phyloP scores from a whole-genome alignment of 2,329 filamentous ascomycete genomes.

The Capronia americana region DNA sequence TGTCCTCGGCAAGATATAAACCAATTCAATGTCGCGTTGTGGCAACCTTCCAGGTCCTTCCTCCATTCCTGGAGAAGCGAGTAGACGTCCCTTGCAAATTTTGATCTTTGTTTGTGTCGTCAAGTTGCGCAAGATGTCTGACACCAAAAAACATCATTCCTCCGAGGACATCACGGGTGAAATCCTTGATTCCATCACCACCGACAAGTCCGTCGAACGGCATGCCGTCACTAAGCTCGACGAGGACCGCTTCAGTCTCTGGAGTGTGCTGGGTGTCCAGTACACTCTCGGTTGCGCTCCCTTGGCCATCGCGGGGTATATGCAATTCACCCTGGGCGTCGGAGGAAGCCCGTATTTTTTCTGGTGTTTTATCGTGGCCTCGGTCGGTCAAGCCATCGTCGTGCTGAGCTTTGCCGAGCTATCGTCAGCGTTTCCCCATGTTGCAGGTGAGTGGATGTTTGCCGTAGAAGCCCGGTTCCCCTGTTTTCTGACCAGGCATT shows the following conservation, averaged over 20 bases:
- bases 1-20: too few relatives aligned
- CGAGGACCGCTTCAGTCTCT: constrained; percentile 18
- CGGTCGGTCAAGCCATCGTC: neutral
- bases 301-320: constrained; percentile 28
- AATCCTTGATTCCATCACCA: too few relatives aligned
- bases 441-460: constrained; percentile 56
- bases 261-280: constrained; percentile 11
- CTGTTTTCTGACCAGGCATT: neutral
- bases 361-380: constrained; percentile 27
- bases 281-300: constrained; percentile 23
- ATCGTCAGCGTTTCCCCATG: constrained; percentile 57
- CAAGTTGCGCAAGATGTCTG: too few relatives aligned
- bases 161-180: too few relatives aligned
- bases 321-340: constrained; percentile 24
- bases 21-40: too few relatives aligned
- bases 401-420: constrained; percentile 45
- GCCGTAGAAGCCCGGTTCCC: neutral
- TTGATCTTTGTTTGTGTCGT: too few relatives aligned
- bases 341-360: constrained; percentile 31
- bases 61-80: too few relatives aligned
- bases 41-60: too few relatives aligned
- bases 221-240: neutral
- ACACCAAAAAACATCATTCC: too few relatives aligned
- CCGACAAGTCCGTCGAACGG: too few relatives aligned
- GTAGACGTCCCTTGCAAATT: too few relatives aligned